Percentiles rank a stretch among this genome's conserved stretches.
These are phyloP conservation scores for Clavariopsis aquatica DNA, from an alignment of 495 filamentous ascomycete genomes.

Conservation along the genomic window DNA sequence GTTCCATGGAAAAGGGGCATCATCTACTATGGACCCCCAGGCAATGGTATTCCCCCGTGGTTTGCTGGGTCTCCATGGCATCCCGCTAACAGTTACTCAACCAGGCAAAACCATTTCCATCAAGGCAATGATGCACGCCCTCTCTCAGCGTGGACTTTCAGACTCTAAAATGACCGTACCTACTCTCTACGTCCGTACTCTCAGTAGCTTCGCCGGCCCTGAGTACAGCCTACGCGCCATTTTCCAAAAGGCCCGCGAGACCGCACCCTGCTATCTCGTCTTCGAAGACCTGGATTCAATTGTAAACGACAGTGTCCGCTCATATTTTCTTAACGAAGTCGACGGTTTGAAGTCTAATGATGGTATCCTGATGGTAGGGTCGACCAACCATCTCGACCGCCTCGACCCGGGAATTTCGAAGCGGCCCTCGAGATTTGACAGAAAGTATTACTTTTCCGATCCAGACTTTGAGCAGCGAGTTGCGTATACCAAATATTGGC, in stretches of 20 bases:
- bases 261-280: constrained; percentile 48
- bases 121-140: constrained; percentile 47
- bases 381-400: constrained; percentile 47
- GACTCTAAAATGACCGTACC: constrained; percentile 39
- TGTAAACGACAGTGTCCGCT: constrained; percentile 43
- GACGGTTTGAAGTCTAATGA: constrained; percentile 47
- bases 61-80: not conserved
- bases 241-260: constrained; percentile 44
- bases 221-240: constrained; percentile 43
- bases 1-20: constrained; percentile 66
- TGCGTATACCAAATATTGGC: constrained; percentile 46
- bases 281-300: constrained; percentile 50
- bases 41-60: constrained; percentile 42
- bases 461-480: constrained; percentile 41
- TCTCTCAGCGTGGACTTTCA: constrained; percentile 39
- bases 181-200: constrained; percentile 46
- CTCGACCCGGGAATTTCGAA: constrained; percentile 49
- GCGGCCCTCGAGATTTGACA: constrained; percentile 46
- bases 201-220: constrained; percentile 40
- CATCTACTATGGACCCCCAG: constrained; percentile 62
- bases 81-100: not conserved
- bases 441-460: constrained; percentile 47
- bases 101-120: constrained; percentile 43
- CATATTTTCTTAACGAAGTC: constrained; percentile 49
- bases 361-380: constrained; percentile 50